phyloP scores from a whole-genome alignment of 805 yeast genomes.

The Jamesozyma hellenica region DNA sequence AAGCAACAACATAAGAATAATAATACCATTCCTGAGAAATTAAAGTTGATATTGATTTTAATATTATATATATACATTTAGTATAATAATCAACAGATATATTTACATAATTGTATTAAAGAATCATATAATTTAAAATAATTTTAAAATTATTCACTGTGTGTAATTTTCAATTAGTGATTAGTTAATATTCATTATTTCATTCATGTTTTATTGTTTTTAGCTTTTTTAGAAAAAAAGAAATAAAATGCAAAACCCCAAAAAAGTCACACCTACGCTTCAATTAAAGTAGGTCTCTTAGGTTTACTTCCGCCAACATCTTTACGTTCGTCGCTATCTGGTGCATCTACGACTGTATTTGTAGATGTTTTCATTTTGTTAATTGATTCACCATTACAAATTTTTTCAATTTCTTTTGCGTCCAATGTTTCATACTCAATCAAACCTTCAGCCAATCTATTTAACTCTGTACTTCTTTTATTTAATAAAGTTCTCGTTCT shows the following conservation, averaged over 20 bases:
- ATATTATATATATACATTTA: no score
- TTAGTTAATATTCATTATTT: not conserved
- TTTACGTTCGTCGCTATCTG: slow-evolving; percentile 37
- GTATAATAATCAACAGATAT: no score
- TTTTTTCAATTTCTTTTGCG: slow-evolving; percentile 78
- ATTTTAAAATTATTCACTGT: no score
- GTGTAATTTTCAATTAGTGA: no score
- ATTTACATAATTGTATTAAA: no score
- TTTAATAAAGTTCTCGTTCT: slow-evolving; percentile 64
- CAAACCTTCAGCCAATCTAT: slow-evolving; percentile 83
- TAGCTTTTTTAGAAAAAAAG: no score
- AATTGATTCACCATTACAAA: slow-evolving; percentile 70
- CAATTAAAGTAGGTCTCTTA: slow-evolving; percentile 24
- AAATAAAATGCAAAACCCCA: no score
- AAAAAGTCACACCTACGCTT: no score
- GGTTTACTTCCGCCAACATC: slow-evolving; percentile 29
- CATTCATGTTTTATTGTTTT: not conserved
- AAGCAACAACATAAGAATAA: no score
- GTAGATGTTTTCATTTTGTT: slow-evolving; percentile 58
- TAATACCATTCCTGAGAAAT: no score
- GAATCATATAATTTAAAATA: not conserved
- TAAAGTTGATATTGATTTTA: no score
- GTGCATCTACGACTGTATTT: slow-evolving; percentile 62
- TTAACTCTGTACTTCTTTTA: slow-evolving; percentile 58
- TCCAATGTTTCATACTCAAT: slow-evolving; percentile 92